A percentile compares a stretch with the other conserved stretches of the same genome.
phyloP scores from a whole-genome alignment of 1,284 basidiomycete species.

The Cryptococcus deneoformans region DNA sequence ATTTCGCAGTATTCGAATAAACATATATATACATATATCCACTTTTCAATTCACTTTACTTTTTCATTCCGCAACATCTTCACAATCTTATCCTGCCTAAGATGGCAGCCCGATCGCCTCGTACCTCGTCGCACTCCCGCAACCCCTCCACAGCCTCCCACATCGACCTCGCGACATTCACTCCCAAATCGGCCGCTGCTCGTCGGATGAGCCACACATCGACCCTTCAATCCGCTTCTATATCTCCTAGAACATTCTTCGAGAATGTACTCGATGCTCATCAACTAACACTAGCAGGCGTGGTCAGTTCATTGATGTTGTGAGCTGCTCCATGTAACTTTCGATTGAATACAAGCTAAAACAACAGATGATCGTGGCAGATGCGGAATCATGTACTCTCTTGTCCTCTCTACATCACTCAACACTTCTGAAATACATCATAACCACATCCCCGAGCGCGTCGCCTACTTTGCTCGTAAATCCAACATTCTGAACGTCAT shows the following conservation, averaged over 20 bases:
- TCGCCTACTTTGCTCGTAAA: conserved; percentile 75
- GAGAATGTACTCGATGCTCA: conserved; percentile 5
- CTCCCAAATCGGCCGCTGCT: conserved; percentile 19
- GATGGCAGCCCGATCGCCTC: too few species aligned
- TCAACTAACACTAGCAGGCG: conserved; percentile 11
- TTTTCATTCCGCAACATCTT: too few species aligned
- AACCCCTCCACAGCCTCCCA: neutral
- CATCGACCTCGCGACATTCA: neutral
- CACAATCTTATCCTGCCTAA: too few species aligned
- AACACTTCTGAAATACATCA: conserved; percentile 55
- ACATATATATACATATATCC: too few species aligned
- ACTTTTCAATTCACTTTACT: too few species aligned
- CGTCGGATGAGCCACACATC: conserved; percentile 26
- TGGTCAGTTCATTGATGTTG: conserved; percentile 22
- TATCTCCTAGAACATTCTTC: conserved; percentile 4
- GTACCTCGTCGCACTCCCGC: neutral
- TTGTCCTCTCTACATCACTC: conserved; percentile 58
- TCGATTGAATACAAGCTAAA: neutral
- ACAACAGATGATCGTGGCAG: conserved; percentile 15
- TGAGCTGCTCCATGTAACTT: conserved; percentile 13
- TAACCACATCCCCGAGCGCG: conserved; percentile 40
- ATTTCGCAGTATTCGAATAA: too few species aligned
- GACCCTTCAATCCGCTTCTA: conserved; percentile 19
- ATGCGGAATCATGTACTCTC: conserved; percentile 51
- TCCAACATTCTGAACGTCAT: conserved; percentile 75